Evolutionary conservation across 768 basidiomycete genomes (phyloP), one percentile per base, ranked within the genome.

Genomic region (Amanita rimosa): DNA sequence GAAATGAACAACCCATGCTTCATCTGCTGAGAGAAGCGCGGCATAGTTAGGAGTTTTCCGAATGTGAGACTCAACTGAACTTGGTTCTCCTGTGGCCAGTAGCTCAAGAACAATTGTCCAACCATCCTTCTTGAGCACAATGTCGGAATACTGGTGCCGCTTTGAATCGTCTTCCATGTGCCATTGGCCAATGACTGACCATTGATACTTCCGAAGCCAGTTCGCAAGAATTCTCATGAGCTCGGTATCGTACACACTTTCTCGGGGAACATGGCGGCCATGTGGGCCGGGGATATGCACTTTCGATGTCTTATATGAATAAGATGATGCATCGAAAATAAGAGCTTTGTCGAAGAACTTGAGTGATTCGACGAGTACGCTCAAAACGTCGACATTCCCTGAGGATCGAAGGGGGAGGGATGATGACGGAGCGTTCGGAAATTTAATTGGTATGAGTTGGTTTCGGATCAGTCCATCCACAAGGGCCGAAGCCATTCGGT

Each of bases 221-320:
- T 52, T 52, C 16, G 43, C 13, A 37, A 54, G 53, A 24, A 52
- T 46, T 42, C 51, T 52, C 53, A 49, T 52, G 46, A 54, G 53
- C 47, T 54, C 53, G 10, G 51, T 52, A 35, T 52, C 26, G 31
- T 54, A 45, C 44, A 54, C 31, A 31, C 53, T 54, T 43, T 54
- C 53, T 45, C 46, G 35, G 49, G 53, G 53, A 48, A 54, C 50
- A 26, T 43, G 36, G 31, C n/a, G 4, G 24, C 13, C 22, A 24
- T 24, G 19, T 19, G 24, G 19, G 42, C 50, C 27, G 13, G 1
- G 24, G 38, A 54, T 39, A 36, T 36, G 2, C 22, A 49, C 41
- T 41, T 36, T 35, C 3, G 53, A 17, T 48, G 16, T 42, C 46
- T 54, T 54, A 50, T 51, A 47, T 35, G 50, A 51, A 31, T 16